Conservation (phyloP, 352 stramenopile genomes). For the Pythium coloratum region DNA sequence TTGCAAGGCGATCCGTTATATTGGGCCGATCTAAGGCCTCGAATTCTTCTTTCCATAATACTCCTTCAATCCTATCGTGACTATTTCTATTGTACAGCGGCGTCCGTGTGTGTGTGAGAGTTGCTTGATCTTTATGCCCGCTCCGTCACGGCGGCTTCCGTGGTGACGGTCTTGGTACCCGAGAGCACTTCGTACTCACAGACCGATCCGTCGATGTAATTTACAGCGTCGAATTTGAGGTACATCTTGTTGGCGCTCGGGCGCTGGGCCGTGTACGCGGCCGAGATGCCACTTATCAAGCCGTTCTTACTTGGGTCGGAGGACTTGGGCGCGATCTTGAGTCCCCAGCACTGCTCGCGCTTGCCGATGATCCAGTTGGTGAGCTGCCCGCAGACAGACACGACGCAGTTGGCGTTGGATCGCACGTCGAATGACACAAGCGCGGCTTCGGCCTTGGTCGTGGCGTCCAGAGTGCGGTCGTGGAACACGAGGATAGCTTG, state of each 20-base stretch:
- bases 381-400: constrained; percentile 65
- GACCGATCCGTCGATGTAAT: constrained; percentile 67
- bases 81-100: constrained; percentile 17
- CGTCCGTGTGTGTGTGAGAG: neutral
- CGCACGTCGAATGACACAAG: constrained; percentile 72
- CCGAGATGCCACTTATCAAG: constrained; percentile 67
- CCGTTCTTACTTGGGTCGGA: constrained; percentile 50
- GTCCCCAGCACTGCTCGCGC: constrained; percentile 69
- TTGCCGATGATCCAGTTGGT: constrained; percentile 64
- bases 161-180: constrained; percentile 54
- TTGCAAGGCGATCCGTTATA: constrained; percentile 3
- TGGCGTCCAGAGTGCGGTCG: constrained; percentile 38
- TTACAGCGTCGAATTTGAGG: constrained; percentile 77
- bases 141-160: constrained; percentile 1
- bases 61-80: constrained; percentile 11
- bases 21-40: constrained; percentile 1
- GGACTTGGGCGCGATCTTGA: constrained; percentile 70
- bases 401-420: constrained; percentile 68
- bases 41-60: constrained; percentile 10
- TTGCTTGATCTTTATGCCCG: neutral
- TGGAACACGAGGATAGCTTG: constrained; percentile 74
- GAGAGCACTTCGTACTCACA: constrained; percentile 74
- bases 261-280: constrained; percentile 48
- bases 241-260: constrained; percentile 68
- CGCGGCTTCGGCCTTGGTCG: constrained; percentile 50